A percentile compares a stretch with the other conserved stretches of the same genome.
These are phyloP conservation scores for Rubroboletus satanas DNA, from an alignment of 768 basidiomycete genomes.

Conservation along the genomic window DNA sequence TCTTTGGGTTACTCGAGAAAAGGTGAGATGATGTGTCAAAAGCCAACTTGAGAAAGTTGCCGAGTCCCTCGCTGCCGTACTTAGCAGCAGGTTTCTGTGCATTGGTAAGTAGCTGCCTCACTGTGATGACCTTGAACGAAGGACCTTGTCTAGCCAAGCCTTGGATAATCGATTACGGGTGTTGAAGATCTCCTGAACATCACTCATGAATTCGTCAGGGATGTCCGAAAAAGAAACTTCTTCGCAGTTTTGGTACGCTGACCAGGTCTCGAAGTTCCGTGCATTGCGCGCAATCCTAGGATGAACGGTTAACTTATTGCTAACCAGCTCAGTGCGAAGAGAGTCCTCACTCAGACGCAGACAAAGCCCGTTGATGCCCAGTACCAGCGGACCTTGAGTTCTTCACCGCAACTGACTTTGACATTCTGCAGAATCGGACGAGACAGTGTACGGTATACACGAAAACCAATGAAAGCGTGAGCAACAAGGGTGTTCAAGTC, in stretches of 20 bases:
- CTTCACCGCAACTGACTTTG: conserved; percentile 14
- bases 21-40: conserved; percentile 34
- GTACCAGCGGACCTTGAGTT: conserved; percentile 9
- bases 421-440: conserved; percentile 10
- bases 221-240: conserved; percentile 46
- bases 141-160: conserved; percentile 43
- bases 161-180: conserved; percentile 35
- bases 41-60: conserved; percentile 32
- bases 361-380: conserved; percentile 35
- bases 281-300: conserved; percentile 47
- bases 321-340: background rate
- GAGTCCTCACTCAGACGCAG: conserved; percentile 43
- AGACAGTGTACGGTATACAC: background rate
- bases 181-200: conserved; percentile 39
- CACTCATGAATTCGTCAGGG: conserved; percentile 36
- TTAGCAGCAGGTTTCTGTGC: conserved; percentile 5
- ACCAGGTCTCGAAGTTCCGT: conserved; percentile 50
- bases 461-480: conserved; percentile 1
- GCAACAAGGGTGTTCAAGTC: conserved; percentile 4
- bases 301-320: conserved; percentile 1
- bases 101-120: background rate
- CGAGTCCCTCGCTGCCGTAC: conserved; percentile 11
- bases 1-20: conserved; percentile 32
- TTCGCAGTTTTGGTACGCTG: conserved; percentile 45
- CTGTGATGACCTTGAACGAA: background rate